A percentile compares a stretch with the other conserved stretches of the same genome.
These are phyloP conservation scores for Periconia sp. DNA, from an alignment of 2,329 filamentous ascomycete genomes.

Conservation along the genomic window DNA sequence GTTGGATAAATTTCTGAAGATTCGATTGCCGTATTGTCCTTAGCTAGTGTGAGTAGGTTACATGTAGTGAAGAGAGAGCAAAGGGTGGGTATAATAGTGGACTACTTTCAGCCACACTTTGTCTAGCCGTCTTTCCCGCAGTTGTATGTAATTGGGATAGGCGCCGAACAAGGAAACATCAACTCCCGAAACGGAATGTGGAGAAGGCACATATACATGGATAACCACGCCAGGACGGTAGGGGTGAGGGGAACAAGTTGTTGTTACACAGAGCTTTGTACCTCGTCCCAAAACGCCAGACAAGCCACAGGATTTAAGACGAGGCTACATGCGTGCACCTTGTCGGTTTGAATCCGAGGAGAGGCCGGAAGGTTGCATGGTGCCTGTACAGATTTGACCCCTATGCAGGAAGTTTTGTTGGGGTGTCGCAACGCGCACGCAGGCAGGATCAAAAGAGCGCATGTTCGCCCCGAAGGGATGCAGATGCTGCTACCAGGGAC, in stretches of 20 bases:
- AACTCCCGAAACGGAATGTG: background rate
- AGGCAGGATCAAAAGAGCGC: slow-evolving; percentile 3
- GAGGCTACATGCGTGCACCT: slow-evolving; percentile 38
- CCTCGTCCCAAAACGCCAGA: background rate
- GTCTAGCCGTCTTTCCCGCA: background rate
- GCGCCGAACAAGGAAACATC: background rate
- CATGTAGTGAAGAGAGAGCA: slow-evolving; percentile 14
- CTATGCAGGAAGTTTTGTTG: slow-evolving; percentile 21
- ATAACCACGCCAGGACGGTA: background rate
- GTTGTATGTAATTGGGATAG: background rate
- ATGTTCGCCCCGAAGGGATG: slow-evolving; percentile 3
- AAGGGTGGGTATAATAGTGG: background rate
- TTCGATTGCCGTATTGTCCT: slow-evolving; percentile 8
- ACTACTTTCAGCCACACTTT: background rate
- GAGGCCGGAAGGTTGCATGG: slow-evolving; percentile 18
- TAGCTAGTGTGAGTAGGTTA: slow-evolving; percentile 26
- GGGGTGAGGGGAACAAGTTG: background rate
- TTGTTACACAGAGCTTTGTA: background rate
- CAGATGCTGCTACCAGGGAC: slow-evolving; percentile 6
- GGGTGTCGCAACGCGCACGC: slow-evolving; percentile 16
- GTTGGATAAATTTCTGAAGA: slow-evolving; percentile 16
- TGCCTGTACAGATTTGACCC: slow-evolving; percentile 16
- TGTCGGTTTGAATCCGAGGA: slow-evolving; percentile 28
- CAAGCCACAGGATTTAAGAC: slow-evolving; percentile 16
- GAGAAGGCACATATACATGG: background rate